Evolutionary conservation across 805 yeast genomes (phyloP), one percentile per base, ranked within the genome.

Genomic region (Wickerhamiella sergipiensis): DNA sequence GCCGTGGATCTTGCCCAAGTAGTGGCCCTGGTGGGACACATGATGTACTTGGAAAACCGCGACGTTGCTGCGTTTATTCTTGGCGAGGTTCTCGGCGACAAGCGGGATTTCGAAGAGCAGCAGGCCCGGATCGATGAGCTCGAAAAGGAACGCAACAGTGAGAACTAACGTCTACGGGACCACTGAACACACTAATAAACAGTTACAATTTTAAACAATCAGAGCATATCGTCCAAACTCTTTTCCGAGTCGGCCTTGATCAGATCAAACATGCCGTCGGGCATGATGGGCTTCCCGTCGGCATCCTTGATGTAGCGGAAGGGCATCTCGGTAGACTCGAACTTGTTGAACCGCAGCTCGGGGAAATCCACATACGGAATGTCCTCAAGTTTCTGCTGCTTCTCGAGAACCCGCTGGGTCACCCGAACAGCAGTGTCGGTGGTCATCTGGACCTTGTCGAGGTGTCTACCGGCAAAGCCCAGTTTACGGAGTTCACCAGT

Each of bases 311-410:
- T 83, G 61, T 90, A 90, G 63, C 98, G 75, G 70, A 90, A 90
- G 2, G 98, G 98, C 98, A 90, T 90, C 64, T 90, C 97, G 0
- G 96, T 88, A 2, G 95, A 85, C 67, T 92, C 98, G 61, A 85
- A 79, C 64, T 82, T 83, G 67, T 73, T 82, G 70, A 85, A 90
- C 63, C 87, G 78, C 59, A 90, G 83, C 67, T 90, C 97, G 3
- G 98, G 98, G 64, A 85, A 88, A 65, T 92, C 97, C 49, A 90
- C 79, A 64, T 86, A 90, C 51, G 78, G 76, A 55, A 92, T 86
- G 48, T 84, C 77, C 55, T 83, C 85, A 59, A 90, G 84, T 22
- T 66, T 63, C 43, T 55, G 70, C 50, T 73, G 68, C 43, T 76
- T 75, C 52, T 80, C 79, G n/a, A 86, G 70, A 26, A 90, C 89